Evolutionary conservation across 139 green algal species (phyloP), one percentile per base, ranked within the genome.

Genomic region (Chlamydomonas sp.): DNA sequence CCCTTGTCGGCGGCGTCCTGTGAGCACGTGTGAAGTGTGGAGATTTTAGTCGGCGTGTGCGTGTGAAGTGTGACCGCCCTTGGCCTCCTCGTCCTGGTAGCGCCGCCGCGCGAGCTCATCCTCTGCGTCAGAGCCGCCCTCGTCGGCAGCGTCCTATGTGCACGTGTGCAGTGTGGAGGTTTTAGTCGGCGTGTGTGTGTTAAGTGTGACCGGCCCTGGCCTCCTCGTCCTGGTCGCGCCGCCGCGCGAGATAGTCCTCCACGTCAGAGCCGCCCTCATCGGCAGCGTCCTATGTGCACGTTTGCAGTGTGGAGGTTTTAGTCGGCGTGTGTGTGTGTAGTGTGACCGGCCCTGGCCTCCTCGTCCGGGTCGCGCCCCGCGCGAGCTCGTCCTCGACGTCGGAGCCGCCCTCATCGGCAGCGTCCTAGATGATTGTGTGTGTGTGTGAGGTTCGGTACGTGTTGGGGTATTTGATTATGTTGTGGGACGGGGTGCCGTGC

Each of bases 291-390:
- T 70, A 30, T n/a, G n/a, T n/a, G n/a, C n/a, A n/a, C n/a, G n/a
- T n/a, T n/a, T n/a, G n/a, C n/a, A n/a, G n/a, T n/a, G n/a, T n/a
- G n/a, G n/a, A n/a, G n/a, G n/a, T n/a, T n/a, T n/a, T n/a, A n/a
- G n/a, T n/a, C n/a, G n/a, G n/a, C n/a, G n/a, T n/a, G n/a, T n/a
- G n/a, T n/a, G n/a, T n/a, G n/a, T n/a, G n/a, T n/a, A n/a, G n/a
- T n/a, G n/a, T n/a, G n/a, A n/a, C n/a, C n/a, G 33, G 54, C 8
- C 59, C 75, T 77, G 20, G n/a, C 34, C 57, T 81, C 65, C 24
- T 78, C 80, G 13, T 71, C 69, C 0, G 74, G 78, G 4, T 90
- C 88, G 30, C 85, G 8, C 90, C 73, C 70, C 65, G 28, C 81
- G 79, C 65, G 74, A 8, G 43, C 20, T 30, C 47, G 38, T 71